Evolutionary conservation across 2,329 filamentous ascomycete genomes (phyloP).

Genomic region (Pseudocercospora eumusae): DNA sequence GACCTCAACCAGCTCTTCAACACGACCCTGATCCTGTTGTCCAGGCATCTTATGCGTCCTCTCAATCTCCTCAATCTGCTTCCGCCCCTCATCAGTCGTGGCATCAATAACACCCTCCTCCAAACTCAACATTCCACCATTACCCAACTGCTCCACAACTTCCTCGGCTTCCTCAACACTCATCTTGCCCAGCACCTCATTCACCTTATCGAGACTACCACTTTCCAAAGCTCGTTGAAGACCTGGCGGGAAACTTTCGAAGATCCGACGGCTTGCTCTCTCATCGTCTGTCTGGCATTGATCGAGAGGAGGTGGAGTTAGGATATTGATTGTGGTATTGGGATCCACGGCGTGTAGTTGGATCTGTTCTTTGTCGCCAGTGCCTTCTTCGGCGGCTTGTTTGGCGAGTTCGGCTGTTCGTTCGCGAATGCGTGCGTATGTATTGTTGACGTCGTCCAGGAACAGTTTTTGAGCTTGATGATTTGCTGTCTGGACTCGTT

Average conservation of each 20-base stretch:
- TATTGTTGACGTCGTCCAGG: slow-evolving; percentile 86
- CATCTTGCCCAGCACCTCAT: slow-evolving; percentile 85
- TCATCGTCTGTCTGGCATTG: slow-evolving; percentile 63
- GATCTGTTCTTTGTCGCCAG: slow-evolving; percentile 84
- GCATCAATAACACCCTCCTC: slow-evolving; percentile 95
- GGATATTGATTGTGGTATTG: slow-evolving; percentile 87
- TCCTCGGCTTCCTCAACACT: slow-evolving; percentile 84
- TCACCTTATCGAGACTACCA: slow-evolving; percentile 86
- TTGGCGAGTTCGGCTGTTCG: slow-evolving; percentile 72
- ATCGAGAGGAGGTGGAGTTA: slow-evolving; percentile 78
- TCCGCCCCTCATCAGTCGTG: slow-evolving; percentile 51
- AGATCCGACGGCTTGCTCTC: slow-evolving; percentile 69
- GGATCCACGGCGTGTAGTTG: slow-evolving; percentile 89
- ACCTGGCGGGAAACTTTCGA: slow-evolving; percentile 78
- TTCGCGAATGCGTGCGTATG: slow-evolving; percentile 77
- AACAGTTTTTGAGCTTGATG: slow-evolving; percentile 92
- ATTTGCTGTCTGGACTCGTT: slow-evolving; percentile 83
- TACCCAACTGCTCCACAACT: slow-evolving; percentile 74
- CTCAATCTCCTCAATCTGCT: slow-evolving; percentile 43
- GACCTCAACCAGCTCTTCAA: not conserved
- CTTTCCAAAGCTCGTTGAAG: slow-evolving; percentile 80
- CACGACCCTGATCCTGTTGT: not conserved
- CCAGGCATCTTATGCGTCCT: slow-evolving; percentile 74
- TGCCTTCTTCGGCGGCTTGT: slow-evolving; percentile 56
- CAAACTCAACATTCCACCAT: slow-evolving; percentile 85